Evolutionary conservation across 441 rosid genomes (phyloP).

Genomic region (Corymbia citriodora): DNA sequence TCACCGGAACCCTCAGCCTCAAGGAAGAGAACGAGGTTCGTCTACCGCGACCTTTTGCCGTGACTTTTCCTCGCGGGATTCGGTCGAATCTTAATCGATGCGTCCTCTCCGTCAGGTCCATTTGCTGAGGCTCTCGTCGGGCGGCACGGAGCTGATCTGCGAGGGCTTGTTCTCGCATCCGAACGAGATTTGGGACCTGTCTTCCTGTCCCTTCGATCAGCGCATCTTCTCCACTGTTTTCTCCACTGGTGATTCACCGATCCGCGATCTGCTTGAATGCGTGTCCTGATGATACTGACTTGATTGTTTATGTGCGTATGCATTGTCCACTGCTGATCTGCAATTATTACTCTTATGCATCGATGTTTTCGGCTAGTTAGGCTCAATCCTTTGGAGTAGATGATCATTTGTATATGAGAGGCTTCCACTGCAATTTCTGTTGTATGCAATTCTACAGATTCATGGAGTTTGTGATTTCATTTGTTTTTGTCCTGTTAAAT

Average conservation of each 20-base stretch:
- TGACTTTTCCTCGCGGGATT: background rate
- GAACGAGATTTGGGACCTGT: slow-evolving; percentile 88
- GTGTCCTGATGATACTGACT: background rate
- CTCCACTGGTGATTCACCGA: slow-evolving; percentile 49
- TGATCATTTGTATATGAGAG: background rate
- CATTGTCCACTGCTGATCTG: background rate
- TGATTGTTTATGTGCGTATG: background rate
- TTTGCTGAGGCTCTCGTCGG: slow-evolving; percentile 79
- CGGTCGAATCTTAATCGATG: slow-evolving; percentile 2
- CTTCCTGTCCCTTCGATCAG: slow-evolving; percentile 86
- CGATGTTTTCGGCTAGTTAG: background rate
- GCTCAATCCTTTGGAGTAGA: background rate
- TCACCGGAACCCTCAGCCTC: slow-evolving; percentile 83
- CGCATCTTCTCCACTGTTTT: slow-evolving; percentile 87
- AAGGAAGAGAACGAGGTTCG: slow-evolving; percentile 83
- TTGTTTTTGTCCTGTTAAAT: background rate
- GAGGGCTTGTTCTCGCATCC: slow-evolving; percentile 93
- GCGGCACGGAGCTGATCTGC: slow-evolving; percentile 78
- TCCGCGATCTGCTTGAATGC: background rate
- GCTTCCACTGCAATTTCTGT: background rate
- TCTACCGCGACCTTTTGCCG: background rate
- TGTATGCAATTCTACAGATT: background rate
- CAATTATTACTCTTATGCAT: background rate
- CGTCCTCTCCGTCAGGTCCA: slow-evolving; percentile 49
- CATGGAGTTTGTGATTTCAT: background rate